A percentile compares a stretch with the other conserved stretches of the same genome.
Evolutionary conservation across 2,329 filamentous ascomycete species (phyloP).

Genomic region (Trichophyton equinum): DNA sequence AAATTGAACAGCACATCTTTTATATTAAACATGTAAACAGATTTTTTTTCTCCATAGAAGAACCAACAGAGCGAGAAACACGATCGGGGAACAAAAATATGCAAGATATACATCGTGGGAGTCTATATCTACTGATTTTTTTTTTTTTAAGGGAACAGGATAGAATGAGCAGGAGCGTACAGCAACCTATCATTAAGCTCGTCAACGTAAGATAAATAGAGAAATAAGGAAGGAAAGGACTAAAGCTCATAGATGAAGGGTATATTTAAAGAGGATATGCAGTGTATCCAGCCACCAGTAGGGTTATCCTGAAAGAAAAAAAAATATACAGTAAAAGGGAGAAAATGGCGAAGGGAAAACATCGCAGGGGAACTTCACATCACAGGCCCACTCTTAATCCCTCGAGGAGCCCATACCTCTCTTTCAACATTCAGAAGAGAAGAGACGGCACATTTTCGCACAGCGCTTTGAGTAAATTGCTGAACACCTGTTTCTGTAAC

Average conservation of each 20-base stretch:
- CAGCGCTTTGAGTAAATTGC: constrained; percentile 8
- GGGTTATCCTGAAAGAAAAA: neutral
- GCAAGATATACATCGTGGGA: neutral
- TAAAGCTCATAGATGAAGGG: neutral
- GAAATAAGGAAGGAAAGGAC: neutral
- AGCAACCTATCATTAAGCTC: neutral
- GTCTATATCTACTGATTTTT: neutral
- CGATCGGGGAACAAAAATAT: neutral
- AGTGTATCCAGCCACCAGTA: neutral
- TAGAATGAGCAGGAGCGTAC: neutral
- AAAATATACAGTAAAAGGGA: neutral
- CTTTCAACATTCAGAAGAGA: constrained; percentile 16
- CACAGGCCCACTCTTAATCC: constrained; percentile 2
- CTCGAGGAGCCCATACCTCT: constrained; percentile 9
- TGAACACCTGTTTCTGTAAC: neutral
- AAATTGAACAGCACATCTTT: neutral
- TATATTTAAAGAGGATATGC: neutral
- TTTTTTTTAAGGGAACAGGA: neutral
- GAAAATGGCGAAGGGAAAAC: neutral
- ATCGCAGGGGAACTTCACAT: neutral
- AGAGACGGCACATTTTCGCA: constrained; percentile 18
- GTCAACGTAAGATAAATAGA: neutral
- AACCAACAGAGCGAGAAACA: neutral
- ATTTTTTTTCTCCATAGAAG: neutral
- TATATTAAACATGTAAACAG: neutral